These are phyloP conservation scores for Botryotinia calthae DNA, from an alignment of 2,329 filamentous ascomycete genomes.

Conservation along the genomic window DNA sequence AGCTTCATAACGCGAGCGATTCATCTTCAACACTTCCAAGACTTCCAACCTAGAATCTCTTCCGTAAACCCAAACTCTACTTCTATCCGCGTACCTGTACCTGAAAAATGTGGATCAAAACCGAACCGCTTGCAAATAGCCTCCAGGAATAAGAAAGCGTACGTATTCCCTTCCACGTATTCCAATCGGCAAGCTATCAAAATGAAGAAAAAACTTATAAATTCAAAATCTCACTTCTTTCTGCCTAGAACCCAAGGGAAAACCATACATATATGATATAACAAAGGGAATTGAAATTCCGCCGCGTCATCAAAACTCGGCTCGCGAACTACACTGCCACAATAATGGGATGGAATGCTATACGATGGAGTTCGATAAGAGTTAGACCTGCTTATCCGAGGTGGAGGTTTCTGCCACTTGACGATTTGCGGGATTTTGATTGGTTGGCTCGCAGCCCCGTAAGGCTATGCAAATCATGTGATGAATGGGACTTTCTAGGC, in stretches of 20 bases:
- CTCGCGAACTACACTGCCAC: not conserved
- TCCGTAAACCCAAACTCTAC: not conserved
- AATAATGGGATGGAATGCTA: not conserved
- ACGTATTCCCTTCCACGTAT: not conserved
- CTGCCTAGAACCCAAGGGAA: not conserved
- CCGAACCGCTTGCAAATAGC: not conserved
- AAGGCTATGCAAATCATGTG: not conserved
- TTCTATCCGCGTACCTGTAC: not conserved
- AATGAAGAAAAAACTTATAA: not conserved
- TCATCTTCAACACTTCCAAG: slow-evolving; percentile 25
- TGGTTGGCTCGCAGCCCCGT: not conserved
- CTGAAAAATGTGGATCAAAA: not conserved
- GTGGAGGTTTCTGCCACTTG: not conserved
- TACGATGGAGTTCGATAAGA: not conserved
- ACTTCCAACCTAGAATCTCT: not conserved
- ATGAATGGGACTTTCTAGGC: slow-evolving; percentile 1
- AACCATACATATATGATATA: not conserved
- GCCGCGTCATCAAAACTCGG: slow-evolving; percentile 1
- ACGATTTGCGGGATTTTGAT: not conserved
- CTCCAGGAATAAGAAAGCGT: not conserved
- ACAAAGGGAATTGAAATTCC: not conserved
- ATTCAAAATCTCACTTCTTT: not conserved
- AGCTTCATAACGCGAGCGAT: slow-evolving; percentile 31
- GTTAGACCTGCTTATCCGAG: not conserved
- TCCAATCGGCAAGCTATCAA: not conserved